Conservation (phyloP, 441 rosid species). For the Dalechampia spathulata region DNA sequence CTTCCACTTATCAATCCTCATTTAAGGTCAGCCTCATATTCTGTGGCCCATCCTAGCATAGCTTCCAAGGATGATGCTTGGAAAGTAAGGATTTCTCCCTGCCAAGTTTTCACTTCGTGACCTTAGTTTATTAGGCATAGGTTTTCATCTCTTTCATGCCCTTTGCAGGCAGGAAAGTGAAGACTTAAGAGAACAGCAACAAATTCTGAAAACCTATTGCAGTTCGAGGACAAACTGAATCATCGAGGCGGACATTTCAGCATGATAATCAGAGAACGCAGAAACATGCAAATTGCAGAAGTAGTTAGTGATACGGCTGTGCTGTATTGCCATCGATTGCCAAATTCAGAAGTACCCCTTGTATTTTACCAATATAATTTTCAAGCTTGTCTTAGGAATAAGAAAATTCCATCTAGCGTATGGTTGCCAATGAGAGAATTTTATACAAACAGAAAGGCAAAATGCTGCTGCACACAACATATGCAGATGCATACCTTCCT, state of each 20-base stretch:
- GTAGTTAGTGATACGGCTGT: neutral
- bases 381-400: too few species aligned
- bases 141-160: neutral
- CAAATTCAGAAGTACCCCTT: too few species aligned
- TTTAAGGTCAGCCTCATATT: slow-evolving; percentile 16
- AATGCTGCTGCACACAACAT: too few species aligned
- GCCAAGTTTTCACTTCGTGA: neutral
- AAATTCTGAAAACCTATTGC: neutral
- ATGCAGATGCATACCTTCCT: too few species aligned
- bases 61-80: slow-evolving; percentile 16
- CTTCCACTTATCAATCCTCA: slow-evolving; percentile 29
- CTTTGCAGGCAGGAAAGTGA: neutral
- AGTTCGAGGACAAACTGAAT: neutral
- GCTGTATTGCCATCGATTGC: too few species aligned
- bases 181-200: neutral
- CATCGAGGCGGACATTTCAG: neutral
- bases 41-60: slow-evolving; percentile 15
- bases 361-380: too few species aligned
- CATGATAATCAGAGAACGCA: neutral
- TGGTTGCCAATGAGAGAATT: too few species aligned
- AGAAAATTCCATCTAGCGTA: too few species aligned
- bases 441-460: too few species aligned
- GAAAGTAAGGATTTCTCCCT: slow-evolving; percentile 17
- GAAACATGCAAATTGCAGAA: neutral
- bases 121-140: neutral